Conservation (phyloP, 73 alveolate genomes). For the Paramecium sonneborni region DNA sequence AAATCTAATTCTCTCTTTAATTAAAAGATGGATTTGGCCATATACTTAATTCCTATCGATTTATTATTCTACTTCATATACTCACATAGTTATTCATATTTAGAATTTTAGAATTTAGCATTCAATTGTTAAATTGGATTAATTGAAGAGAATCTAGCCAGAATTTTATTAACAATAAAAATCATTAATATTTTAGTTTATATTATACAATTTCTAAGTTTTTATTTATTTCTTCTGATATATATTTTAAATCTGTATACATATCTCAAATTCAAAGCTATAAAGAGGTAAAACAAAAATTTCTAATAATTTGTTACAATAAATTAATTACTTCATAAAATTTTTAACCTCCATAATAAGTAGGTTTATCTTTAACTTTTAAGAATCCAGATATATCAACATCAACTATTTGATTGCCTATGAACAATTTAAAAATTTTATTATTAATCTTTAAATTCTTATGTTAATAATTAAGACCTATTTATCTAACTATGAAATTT, state of each 20-base stretch:
- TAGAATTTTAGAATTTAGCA: not conserved
- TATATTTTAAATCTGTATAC: not conserved
- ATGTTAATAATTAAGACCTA: constrained; percentile 55
- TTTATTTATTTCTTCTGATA: constrained; percentile 16
- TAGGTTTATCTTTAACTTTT: not conserved
- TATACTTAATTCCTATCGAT: not conserved
- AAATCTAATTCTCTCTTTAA: not conserved
- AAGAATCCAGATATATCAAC: constrained; percentile 46
- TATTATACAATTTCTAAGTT: constrained; percentile 30
- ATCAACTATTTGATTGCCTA: constrained; percentile 56
- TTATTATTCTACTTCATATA: not conserved
- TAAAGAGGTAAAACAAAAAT: not conserved
- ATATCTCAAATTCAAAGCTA: not conserved
- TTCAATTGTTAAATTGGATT: not conserved
- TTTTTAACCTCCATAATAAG: constrained; percentile 47
- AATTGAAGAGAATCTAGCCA: not conserved
- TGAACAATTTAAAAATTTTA: not conserved
- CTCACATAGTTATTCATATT: not conserved
- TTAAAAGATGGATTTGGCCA: not conserved
- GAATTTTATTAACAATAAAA: not conserved
- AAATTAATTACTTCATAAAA: not conserved
- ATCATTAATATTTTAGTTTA: constrained; percentile 39
- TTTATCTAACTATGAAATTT: constrained; percentile 47
- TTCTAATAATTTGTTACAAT: not conserved
- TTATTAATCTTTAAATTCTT: constrained; percentile 55